These are phyloP conservation scores for Castanea mollissima DNA, from an alignment of 306 rosid genomes.

Conservation along the genomic window DNA sequence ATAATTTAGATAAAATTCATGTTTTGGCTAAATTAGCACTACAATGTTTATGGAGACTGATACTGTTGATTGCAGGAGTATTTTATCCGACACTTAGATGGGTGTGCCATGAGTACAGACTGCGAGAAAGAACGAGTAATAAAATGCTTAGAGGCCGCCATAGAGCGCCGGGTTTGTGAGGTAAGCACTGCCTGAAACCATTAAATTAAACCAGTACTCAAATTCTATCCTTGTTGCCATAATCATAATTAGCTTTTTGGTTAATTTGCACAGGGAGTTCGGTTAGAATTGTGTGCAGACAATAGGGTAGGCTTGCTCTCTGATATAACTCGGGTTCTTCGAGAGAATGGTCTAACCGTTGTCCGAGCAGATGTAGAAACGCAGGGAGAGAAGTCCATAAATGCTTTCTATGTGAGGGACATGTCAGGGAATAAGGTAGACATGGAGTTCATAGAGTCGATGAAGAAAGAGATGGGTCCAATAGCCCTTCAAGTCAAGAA, in stretches of 20 bases:
- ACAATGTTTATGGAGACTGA: background rate
- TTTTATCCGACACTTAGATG: constrained; percentile 58
- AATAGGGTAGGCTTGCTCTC: constrained; percentile 59
- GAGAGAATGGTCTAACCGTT: constrained; percentile 62
- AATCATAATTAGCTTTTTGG: background rate
- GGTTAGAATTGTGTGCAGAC: constrained; percentile 58
- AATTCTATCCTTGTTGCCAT: background rate
- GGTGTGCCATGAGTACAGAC: constrained; percentile 45
- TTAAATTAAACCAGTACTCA: background rate
- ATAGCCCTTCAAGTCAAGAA: constrained; percentile 43
- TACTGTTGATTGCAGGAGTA: constrained; percentile 40
- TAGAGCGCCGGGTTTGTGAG: constrained; percentile 68
- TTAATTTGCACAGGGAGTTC: constrained; percentile 42
- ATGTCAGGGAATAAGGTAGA: constrained; percentile 64
- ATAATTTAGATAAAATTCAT: no score
- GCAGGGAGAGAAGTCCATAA: constrained; percentile 53
- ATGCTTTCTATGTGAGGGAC: constrained; percentile 62
- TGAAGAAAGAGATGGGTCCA: constrained; percentile 61
- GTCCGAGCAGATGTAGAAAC: constrained; percentile 71
- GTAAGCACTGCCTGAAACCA: constrained; percentile 8
- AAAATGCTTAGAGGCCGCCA: constrained; percentile 68
- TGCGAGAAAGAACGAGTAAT: constrained; percentile 67
- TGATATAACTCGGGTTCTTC: constrained; percentile 59
- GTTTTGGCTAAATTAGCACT: no score
- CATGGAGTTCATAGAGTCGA: constrained; percentile 47